Evolutionary conservation across 192 early-diverging fungal genomes (phyloP), one percentile per base, ranked within the genome.

Genomic region (Coemansia sp.): DNA sequence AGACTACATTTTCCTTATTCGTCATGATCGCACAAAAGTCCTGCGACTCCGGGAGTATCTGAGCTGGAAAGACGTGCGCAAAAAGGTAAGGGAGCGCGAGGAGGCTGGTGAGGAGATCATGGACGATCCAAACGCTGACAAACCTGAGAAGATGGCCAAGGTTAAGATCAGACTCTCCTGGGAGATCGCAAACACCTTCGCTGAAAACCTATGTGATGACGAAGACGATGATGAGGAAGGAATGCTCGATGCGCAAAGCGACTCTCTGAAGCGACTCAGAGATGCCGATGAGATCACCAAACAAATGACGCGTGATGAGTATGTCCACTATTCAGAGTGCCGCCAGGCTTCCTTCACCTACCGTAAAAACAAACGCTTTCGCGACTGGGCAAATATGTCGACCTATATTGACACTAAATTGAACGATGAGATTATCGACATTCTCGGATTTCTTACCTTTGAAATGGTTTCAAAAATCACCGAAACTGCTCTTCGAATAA

Each of bases 271-370:
- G 67, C 87, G 96, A 10, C 76, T 98, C 23, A 81, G 87, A 86
- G 89, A 90, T 38, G 98, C 98, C 5, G 98, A 99, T 70, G 92
- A 95, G 52, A 84, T 96, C 4, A 99, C 98, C 5, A 76, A 86
- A 16, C 92, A 87, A 15, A 99, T 99, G 98, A 93, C 95, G 21
- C 90, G 96, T 67, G 95, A 97, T n/a, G 94, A 99, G 81, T 99
- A 99, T 75, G 94, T 98, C 23, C 94, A 97, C 83, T 99, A 96
- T 69, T 95, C 96, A 7, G 95, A 98, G 76, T 97, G 95, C 76
- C 87, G 96, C n/a, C 95, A 97, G 79, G 96, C 98, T 9, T 94
- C 92, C 9, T 99, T 99, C 61, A 96, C 94, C 5, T 98, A 92
- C 81, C 93, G 96, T 58, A 97, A 97, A 72, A 84, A 84, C 47